A percentile compares a stretch with the other conserved stretches of the same genome.
phyloP scores from a whole-genome alignment of 2,329 filamentous ascomycete species.

The Kalmusia sp. region DNA sequence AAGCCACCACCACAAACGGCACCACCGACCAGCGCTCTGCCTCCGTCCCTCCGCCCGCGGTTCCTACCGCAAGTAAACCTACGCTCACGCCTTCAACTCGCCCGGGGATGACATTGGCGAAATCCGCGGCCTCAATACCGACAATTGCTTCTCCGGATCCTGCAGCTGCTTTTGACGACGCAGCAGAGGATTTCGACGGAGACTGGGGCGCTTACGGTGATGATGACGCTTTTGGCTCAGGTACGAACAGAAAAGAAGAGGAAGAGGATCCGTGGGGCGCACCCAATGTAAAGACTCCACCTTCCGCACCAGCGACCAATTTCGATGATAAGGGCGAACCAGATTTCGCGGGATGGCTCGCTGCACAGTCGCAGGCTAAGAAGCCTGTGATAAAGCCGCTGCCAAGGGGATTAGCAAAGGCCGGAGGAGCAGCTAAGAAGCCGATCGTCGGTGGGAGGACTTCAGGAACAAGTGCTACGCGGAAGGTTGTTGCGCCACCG shows the following conservation, averaged over 20 bases:
- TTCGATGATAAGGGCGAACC: constrained; percentile 89
- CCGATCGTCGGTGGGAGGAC: constrained; percentile 36
- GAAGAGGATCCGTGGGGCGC: constrained; percentile 61
- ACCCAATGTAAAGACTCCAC: constrained; percentile 48
- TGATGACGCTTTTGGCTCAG: constrained; percentile 48
- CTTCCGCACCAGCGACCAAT: constrained; percentile 52
- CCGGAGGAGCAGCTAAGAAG: constrained; percentile 46
- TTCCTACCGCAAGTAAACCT: constrained; percentile 57
- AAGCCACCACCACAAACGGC: constrained; percentile 54
- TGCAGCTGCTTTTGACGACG: constrained; percentile 57
- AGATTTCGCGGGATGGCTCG: constrained; percentile 95
- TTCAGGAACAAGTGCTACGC: constrained; percentile 38
- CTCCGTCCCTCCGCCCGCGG: constrained; percentile 54
- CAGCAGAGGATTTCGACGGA: constrained; percentile 68
- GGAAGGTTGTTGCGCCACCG: constrained; percentile 33
- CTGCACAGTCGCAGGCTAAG: constrained; percentile 82
- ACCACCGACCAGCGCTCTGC: constrained; percentile 56
- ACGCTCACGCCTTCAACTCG: constrained; percentile 56
- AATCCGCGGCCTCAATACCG: constrained; percentile 34
- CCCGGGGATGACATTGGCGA: constrained; percentile 39
- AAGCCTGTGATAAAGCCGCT: constrained; percentile 68
- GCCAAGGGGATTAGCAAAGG: constrained; percentile 83
- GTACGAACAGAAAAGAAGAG: constrained; percentile 51
- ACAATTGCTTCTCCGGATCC: constrained; percentile 48
- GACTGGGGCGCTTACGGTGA: constrained; percentile 78